These are phyloP conservation scores for Sordariomycetes sp. DNA, from an alignment of 2,329 filamentous ascomycete genomes.

Conservation along the genomic window DNA sequence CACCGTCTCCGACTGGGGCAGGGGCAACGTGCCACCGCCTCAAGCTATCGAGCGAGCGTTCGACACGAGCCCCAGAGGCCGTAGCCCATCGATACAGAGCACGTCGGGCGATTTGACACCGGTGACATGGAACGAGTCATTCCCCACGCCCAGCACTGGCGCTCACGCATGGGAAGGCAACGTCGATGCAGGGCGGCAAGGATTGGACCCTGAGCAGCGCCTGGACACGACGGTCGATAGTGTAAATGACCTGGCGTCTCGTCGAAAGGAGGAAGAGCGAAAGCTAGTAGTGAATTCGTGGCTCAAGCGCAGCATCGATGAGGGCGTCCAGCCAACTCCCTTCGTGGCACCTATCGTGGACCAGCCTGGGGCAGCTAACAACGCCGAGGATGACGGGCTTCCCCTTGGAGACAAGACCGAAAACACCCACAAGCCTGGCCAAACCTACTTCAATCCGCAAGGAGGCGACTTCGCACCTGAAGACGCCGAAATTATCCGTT, in stretches of 20 bases:
- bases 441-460: constrained; percentile 34
- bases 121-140: constrained; percentile 10
- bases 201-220: constrained; percentile 36
- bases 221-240: constrained; percentile 30
- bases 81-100: constrained; percentile 22
- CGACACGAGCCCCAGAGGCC: constrained; percentile 7
- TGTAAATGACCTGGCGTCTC: constrained; percentile 34
- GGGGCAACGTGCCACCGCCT: constrained; percentile 22
- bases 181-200: constrained; percentile 12
- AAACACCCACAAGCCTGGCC: constrained; percentile 36
- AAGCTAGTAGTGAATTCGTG: constrained; percentile 41
- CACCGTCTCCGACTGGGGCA: constrained; percentile 45
- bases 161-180: background rate
- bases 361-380: constrained; percentile 16
- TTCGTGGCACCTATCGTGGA: constrained; percentile 14
- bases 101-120: constrained; percentile 27
- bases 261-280: constrained; percentile 30
- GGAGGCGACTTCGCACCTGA: constrained; percentile 30
- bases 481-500: constrained; percentile 39
- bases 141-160: constrained; percentile 3
- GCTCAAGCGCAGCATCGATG: constrained; percentile 26
- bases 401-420: constrained; percentile 34
- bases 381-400: constrained; percentile 28
- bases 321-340: background rate
- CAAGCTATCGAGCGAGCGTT: constrained; percentile 29